Evolutionary conservation across 805 yeast species (phyloP).

Genomic region (Cyberlindnera misumaiensis): DNA sequence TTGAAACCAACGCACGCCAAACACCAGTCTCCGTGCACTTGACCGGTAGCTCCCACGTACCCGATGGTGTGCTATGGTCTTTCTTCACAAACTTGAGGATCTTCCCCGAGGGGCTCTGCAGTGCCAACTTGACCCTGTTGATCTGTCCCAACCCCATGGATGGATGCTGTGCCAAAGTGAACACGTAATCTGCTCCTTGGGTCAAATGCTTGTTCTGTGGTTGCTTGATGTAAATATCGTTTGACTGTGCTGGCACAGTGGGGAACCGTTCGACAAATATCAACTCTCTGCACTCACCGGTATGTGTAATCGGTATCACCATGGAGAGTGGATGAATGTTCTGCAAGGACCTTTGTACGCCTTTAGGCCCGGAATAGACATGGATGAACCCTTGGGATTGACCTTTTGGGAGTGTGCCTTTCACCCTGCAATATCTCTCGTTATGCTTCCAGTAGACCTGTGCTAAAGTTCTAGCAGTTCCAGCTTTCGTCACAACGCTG

Average conservation of each 20-base stretch:
- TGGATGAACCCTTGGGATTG: slow-evolving; percentile 64
- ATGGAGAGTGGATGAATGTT: slow-evolving; percentile 63
- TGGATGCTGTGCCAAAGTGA: slow-evolving; percentile 51
- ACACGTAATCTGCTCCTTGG: slow-evolving; percentile 53
- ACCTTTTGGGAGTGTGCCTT: slow-evolving; percentile 72
- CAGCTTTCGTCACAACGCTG: slow-evolving; percentile 40
- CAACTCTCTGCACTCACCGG: slow-evolving; percentile 54
- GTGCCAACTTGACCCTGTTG: slow-evolving; percentile 47
- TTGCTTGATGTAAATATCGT: slow-evolving; percentile 75
- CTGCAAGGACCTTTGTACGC: slow-evolving; percentile 48
- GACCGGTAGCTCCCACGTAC: slow-evolving; percentile 54
- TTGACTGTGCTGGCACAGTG: slow-evolving; percentile 56
- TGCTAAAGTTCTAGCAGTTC: slow-evolving; percentile 50
- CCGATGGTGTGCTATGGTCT: slow-evolving; percentile 40
- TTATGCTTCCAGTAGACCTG: slow-evolving; percentile 70
- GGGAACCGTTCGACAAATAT: slow-evolving; percentile 71
- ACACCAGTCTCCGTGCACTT: slow-evolving; percentile 66
- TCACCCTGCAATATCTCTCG: slow-evolving; percentile 64
- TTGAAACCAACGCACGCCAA: slow-evolving; percentile 78
- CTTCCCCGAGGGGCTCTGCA: slow-evolving; percentile 83
- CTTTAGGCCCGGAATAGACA: slow-evolving; percentile 64
- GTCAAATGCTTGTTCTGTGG: slow-evolving; percentile 72
- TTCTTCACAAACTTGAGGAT: slow-evolving; percentile 50
- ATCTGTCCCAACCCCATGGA: slow-evolving; percentile 13
- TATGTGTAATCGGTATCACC: slow-evolving; percentile 69